Base-by-base conservation (phyloP, 208 protist species). In the Acanthamoeba royreba region DNA sequence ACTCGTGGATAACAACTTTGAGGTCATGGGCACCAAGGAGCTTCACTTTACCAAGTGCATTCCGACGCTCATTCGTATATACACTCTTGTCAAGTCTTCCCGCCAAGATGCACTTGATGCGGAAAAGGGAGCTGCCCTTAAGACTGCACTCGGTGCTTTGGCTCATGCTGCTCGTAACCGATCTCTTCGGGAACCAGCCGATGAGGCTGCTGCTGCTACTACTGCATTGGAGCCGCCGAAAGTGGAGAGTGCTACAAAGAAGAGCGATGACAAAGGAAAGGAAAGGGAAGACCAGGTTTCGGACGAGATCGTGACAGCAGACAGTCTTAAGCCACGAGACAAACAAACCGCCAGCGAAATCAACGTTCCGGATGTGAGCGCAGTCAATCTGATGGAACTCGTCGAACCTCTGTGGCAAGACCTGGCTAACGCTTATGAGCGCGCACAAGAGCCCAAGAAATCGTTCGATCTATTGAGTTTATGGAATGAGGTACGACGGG, bases 1-100 rank as follows among this genome's bases (percentile, higher is more conserved):
- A 28, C 72, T 83, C 5, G 72, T 83, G 40, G 72, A 83, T 43
- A 83, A 83, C 42, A 83, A 83, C n/a, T 83, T 83, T n/a, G 72
- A 83, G 42, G 72, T 83, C 42, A 83, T 83, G 72, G 72, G 72
- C 42, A 7, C 15, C 7, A 83, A 83, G 72, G 72, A 83, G 42
- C 72, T 83, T 28, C 15, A 35, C 11, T 83, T 83, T 43, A 52
- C 22, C 72, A 15, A n/a, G 22, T n/a, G 28, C 40, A 83, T 83
- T 15, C 72, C 72, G 4, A 52, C 72, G 22, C 40, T 83, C 72
- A 49, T 83, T 25, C 33, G 72, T 4, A 46, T 83, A 15, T 83
- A 52, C 72, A 28, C 28, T 1, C 72, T 22, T 8, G 40, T 22
- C 15, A 83, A 83, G 72, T 19, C 72, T 2, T 11, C 72, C 2